A percentile compares a stretch with the other conserved stretches of the same genome.
These are phyloP conservation scores for Boletales sp. DNA, from an alignment of 768 basidiomycete genomes.

Conservation along the genomic window DNA sequence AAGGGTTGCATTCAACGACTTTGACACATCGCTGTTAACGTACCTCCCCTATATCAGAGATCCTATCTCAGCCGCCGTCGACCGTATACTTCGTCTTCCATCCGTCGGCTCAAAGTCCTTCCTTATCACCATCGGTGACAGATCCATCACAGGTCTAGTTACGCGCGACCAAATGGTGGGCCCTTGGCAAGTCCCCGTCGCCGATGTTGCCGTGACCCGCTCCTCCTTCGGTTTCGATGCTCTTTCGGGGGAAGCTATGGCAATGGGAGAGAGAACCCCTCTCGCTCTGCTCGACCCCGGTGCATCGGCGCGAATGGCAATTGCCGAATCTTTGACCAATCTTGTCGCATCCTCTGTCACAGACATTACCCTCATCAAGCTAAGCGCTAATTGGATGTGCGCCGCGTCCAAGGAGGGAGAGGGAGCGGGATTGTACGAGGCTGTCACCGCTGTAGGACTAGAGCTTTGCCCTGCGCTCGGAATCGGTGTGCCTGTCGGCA, in stretches of 20 bases:
- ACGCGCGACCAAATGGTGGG: constrained; percentile 99
- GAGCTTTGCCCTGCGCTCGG: constrained; percentile 92
- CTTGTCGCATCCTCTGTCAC: constrained; percentile 76
- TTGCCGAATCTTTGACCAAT: constrained; percentile 92
- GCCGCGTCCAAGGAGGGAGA: constrained; percentile 88
- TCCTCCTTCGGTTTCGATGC: constrained; percentile 91
- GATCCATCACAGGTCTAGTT: constrained; percentile 90
- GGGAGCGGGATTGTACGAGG: constrained; percentile 85
- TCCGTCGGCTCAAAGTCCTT: constrained; percentile 95
- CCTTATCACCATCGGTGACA: constrained; percentile 97
- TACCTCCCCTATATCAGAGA: constrained; percentile 57
- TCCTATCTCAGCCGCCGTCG: constrained; percentile 59
- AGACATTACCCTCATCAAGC: constrained; percentile 71
- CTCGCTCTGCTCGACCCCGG: constrained; percentile 83
- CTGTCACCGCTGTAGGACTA: constrained; percentile 86
- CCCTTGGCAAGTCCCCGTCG: constrained; percentile 96
- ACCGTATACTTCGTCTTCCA: constrained; percentile 86
- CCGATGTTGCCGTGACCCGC: constrained; percentile 96
- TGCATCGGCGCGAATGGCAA: constrained; percentile 94
- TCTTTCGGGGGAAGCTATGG: constrained; percentile 90
- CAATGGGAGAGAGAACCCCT: constrained; percentile 96
- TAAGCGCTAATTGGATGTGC: constrained; percentile 99
- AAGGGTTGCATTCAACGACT: constrained; percentile 41
- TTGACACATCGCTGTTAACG: constrained; percentile 67
- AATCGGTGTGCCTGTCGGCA: constrained; percentile 95